phyloP scores from a whole-genome alignment of 2,329 filamentous ascomycete genomes.

The Pseudofabraea citricarpa region DNA sequence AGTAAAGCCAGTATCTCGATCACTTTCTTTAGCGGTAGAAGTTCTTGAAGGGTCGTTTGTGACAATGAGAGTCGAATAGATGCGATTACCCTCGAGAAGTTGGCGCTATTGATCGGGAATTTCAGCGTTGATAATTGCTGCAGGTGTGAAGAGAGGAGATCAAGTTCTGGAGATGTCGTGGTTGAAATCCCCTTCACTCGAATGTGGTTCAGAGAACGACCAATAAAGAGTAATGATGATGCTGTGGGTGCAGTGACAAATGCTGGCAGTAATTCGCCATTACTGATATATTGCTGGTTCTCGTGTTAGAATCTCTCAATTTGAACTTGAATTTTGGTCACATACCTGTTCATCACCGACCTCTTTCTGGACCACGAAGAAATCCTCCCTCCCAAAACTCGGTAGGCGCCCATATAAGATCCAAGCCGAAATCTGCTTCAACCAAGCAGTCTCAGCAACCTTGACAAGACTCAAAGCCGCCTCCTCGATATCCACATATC shows the following conservation, averaged over 20 bases:
- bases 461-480: conserved; percentile 68
- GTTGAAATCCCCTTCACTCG: conserved; percentile 45
- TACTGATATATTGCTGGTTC: conserved; percentile 52
- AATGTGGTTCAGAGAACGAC: conserved; percentile 82
- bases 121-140: conserved; percentile 61
- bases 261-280: conserved; percentile 62
- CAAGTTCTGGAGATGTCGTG: conserved; percentile 43
- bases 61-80: conserved; percentile 78
- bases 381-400: conserved; percentile 73
- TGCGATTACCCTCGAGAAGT: conserved; percentile 67
- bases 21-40: conserved; percentile 74
- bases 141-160: conserved; percentile 64
- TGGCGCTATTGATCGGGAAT: conserved; percentile 69
- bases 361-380: conserved; percentile 62
- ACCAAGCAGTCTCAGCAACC: conserved; percentile 83
- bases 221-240: conserved; percentile 83
- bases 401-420: conserved; percentile 83
- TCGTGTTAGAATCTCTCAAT: too few species aligned
- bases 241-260: conserved; percentile 75
- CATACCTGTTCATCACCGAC: conserved; percentile 30
- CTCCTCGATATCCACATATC: conserved; percentile 80
- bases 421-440: conserved; percentile 88
- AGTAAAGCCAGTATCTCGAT: conserved; percentile 72
- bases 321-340: too few species aligned
- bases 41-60: conserved; percentile 73